Evolutionary conservation across 2,329 filamentous ascomycete genomes (phyloP).

Genomic region (Cadophora gregata): DNA sequence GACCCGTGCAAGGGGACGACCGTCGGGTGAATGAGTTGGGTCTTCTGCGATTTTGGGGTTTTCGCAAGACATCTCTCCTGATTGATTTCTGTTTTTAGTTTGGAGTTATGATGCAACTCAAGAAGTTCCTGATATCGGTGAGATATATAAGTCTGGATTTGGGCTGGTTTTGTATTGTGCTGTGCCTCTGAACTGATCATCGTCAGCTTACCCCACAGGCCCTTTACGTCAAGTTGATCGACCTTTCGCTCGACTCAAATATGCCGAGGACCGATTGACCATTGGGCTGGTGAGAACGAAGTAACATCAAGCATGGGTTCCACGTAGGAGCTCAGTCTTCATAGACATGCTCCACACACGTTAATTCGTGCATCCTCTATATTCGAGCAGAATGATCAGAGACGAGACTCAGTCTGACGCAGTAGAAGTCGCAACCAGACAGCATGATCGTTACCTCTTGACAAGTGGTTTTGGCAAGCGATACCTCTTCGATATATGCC

Average conservation of each 20-base stretch:
- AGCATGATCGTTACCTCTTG: too few relatives aligned
- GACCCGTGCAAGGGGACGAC: slow-evolving; percentile 6
- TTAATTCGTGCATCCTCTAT: too few relatives aligned
- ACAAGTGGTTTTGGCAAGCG: too few relatives aligned
- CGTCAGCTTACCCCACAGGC: neutral
- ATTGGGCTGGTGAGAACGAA: neutral
- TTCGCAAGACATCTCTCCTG: neutral
- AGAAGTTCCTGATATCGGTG: neutral
- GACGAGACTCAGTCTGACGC: too few relatives aligned
- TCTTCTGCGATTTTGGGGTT: neutral
- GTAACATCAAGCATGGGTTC: neutral
- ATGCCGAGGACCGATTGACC: neutral
- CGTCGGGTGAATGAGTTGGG: neutral
- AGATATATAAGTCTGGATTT: neutral
- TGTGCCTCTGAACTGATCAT: neutral
- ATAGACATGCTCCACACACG: neutral
- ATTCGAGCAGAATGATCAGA: too few relatives aligned
- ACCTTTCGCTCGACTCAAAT: neutral
- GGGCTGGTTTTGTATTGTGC: neutral
- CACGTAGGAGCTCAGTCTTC: neutral
- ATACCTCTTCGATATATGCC: too few relatives aligned
- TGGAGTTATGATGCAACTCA: neutral
- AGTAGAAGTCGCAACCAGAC: too few relatives aligned
- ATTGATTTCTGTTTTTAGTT: neutral
- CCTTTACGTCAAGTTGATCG: neutral